Evolutionary conservation across 331 rosid species (phyloP).

Genomic region (Cucumis variabilis): DNA sequence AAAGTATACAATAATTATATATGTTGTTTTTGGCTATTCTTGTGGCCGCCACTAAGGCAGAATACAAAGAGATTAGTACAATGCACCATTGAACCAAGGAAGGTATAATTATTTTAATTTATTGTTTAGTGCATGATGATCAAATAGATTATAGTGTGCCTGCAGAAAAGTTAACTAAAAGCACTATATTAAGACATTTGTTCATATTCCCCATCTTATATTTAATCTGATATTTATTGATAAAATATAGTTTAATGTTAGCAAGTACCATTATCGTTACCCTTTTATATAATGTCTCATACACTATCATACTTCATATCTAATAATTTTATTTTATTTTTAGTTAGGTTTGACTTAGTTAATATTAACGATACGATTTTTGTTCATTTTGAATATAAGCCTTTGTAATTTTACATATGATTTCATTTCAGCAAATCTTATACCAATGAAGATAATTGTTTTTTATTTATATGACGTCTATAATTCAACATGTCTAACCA

Average conservation of each 20-base stretch:
- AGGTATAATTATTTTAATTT: not conserved
- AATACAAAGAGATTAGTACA: too few relatives aligned
- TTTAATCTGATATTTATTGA: not conserved
- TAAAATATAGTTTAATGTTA: not conserved
- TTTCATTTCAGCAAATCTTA: too few relatives aligned
- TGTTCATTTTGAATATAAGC: too few relatives aligned
- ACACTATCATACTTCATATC: not conserved
- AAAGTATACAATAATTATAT: too few relatives aligned
- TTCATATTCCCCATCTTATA: not conserved
- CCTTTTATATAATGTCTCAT: not conserved
- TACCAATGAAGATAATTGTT: too few relatives aligned
- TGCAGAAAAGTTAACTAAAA: not conserved
- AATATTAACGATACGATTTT: not conserved
- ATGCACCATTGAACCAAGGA: not conserved
- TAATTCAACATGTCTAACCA: too few relatives aligned
- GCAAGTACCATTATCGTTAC: constrained; percentile 12
- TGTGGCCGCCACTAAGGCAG: too few relatives aligned
- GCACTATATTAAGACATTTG: not conserved
- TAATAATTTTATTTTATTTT: not conserved
- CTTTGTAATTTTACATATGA: too few relatives aligned
- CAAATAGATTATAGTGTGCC: not conserved
- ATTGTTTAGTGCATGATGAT: not conserved
- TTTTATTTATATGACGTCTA: too few relatives aligned
- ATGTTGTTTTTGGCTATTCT: too few relatives aligned
- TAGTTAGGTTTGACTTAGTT: not conserved